These are phyloP conservation scores for Hypoxylon lienhwacheense DNA, from an alignment of 495 filamentous ascomycete genomes.

Conservation along the genomic window DNA sequence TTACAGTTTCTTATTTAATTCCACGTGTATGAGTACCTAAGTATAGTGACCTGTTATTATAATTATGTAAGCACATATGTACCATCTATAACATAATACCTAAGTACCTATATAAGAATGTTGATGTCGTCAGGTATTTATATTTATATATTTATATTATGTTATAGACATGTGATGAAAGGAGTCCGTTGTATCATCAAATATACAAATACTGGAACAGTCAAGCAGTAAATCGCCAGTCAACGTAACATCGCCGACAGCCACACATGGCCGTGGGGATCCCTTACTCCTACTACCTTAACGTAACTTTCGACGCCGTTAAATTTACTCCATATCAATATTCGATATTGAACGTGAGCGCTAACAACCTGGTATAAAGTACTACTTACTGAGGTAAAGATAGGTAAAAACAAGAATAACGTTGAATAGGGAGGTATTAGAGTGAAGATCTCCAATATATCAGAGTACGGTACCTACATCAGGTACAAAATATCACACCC, in stretches of 20 bases:
- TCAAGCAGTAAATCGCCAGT: neutral
- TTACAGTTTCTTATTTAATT: neutral
- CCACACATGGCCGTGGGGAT: neutral
- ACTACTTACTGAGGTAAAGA: too few relatives aligned
- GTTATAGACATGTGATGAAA: neutral
- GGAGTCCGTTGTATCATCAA: too few relatives aligned
- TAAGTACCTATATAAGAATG: neutral
- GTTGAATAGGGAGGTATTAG: too few relatives aligned
- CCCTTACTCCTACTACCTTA: neutral
- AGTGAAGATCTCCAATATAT: too few relatives aligned
- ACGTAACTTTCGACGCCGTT: neutral
- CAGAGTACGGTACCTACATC: too few relatives aligned
- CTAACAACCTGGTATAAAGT: too few relatives aligned
- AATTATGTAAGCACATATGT: neutral
- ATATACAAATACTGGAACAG: too few relatives aligned
- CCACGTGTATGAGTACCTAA: conserved; percentile 4
- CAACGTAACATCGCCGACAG: conserved; percentile 2
- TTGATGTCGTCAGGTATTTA: too few relatives aligned
- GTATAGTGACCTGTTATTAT: neutral
- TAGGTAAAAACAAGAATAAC: too few relatives aligned
- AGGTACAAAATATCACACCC: too few relatives aligned
- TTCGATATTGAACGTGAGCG: too few relatives aligned
- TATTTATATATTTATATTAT: neutral
- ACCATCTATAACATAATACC: neutral
- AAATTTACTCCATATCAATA: neutral